Evolutionary conservation across 2,329 filamentous ascomycete species (phyloP).

Genomic region (Microsporum canis): DNA sequence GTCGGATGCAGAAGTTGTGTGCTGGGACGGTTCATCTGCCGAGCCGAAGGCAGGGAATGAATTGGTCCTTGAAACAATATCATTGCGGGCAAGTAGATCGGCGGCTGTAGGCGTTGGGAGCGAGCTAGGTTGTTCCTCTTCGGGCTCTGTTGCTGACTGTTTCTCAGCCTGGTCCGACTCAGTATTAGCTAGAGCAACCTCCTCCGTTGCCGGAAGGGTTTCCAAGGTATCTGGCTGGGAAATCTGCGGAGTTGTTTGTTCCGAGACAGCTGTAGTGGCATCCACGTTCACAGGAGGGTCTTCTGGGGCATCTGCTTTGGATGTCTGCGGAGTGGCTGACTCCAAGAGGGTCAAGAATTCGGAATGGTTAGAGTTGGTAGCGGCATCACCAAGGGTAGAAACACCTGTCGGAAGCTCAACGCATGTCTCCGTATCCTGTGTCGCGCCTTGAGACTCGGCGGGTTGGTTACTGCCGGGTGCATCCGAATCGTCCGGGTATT

Average conservation of each 20-base stretch:
- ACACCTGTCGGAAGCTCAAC: neutral
- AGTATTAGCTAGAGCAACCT: neutral
- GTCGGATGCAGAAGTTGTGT: neutral
- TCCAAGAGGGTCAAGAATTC: neutral
- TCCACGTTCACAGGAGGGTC: neutral
- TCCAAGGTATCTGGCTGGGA: neutral
- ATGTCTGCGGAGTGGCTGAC: neutral
- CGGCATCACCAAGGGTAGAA: neutral
- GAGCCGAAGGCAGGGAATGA: conserved; percentile 10
- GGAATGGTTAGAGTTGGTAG: neutral
- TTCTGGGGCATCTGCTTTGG: neutral
- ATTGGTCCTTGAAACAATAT: conserved; percentile 5
- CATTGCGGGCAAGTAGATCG: neutral
- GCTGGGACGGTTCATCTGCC: neutral
- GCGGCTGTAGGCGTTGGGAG: neutral
- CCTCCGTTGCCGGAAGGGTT: neutral
- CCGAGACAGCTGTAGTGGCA: neutral
- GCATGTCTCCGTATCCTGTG: neutral
- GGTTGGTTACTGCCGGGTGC: neutral
- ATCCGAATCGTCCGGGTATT: neutral
- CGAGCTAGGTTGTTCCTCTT: neutral
- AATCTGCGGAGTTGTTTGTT: neutral
- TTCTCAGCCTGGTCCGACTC: neutral
- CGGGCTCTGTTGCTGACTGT: neutral
- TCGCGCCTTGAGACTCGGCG: neutral